Evolutionary conservation across 768 basidiomycete species (phyloP).

Genomic region (Pisolithus microcarpus): DNA sequence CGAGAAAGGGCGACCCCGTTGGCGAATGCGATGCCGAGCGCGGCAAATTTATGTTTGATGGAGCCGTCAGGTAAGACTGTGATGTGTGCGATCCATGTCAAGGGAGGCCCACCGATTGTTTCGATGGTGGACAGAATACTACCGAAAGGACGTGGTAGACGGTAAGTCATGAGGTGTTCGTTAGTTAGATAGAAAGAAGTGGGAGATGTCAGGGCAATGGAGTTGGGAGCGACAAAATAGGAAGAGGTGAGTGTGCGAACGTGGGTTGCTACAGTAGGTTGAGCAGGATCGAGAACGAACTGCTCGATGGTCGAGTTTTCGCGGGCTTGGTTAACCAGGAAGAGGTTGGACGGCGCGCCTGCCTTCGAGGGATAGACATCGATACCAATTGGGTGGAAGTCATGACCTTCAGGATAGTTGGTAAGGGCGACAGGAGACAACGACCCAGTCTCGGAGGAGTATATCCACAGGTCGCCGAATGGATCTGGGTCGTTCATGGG

Average conservation of each 20-base stretch:
- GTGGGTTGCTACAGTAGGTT: constrained; percentile 40
- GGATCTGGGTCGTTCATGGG: constrained; percentile 53
- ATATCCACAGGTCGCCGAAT: constrained; percentile 57
- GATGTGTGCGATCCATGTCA: constrained; percentile 55
- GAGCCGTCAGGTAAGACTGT: constrained; percentile 29
- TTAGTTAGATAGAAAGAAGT: constrained; percentile 67
- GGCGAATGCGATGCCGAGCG: constrained; percentile 51
- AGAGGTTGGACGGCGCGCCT: constrained; percentile 48
- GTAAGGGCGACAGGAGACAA: constrained; percentile 38
- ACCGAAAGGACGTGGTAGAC: constrained; percentile 45
- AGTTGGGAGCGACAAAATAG: constrained; percentile 59
- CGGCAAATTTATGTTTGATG: constrained; percentile 34
- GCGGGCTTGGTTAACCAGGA: constrained; percentile 64
- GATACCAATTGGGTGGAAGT: constrained; percentile 69
- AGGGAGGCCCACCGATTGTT: constrained; percentile 47
- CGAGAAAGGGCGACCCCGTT: constrained; percentile 64
- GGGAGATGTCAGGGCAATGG: constrained; percentile 57
- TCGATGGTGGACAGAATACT: constrained; percentile 48
- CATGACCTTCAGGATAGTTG: constrained; percentile 48
- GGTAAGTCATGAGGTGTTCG: constrained; percentile 63
- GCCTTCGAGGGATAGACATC: constrained; percentile 47
- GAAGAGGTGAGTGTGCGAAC: constrained; percentile 54
- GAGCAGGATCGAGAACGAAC: constrained; percentile 45
- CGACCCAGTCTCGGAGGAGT: constrained; percentile 23
- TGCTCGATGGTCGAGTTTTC: constrained; percentile 59